Evolutionary conservation across 257 asterid species (phyloP).

Genomic region (Solanum appendiculatum): DNA sequence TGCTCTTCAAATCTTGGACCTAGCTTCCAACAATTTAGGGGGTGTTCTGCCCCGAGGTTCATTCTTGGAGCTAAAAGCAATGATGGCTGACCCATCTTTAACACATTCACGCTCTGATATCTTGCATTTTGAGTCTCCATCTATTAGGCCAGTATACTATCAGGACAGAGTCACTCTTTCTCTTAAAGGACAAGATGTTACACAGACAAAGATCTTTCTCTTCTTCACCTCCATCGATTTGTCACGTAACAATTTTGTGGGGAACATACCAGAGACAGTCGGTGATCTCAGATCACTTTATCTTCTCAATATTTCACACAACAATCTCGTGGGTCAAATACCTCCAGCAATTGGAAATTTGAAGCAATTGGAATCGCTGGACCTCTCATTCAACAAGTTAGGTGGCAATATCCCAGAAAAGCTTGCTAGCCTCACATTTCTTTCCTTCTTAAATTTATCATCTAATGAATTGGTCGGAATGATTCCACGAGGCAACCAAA

Average conservation of each 20-base stretch:
- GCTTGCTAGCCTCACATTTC: slow-evolving; percentile 19
- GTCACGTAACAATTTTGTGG: slow-evolving; percentile 37
- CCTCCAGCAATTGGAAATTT: slow-evolving; percentile 22
- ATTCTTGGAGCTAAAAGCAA: slow-evolving; percentile 33
- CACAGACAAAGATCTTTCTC: slow-evolving; percentile 12
- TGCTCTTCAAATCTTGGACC: slow-evolving; percentile 52
- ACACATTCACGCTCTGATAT: slow-evolving; percentile 1
- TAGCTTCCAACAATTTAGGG: slow-evolving; percentile 42
- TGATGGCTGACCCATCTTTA: slow-evolving; percentile 15
- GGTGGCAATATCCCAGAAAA: slow-evolving; percentile 20
- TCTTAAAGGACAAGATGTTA: slow-evolving; percentile 14
- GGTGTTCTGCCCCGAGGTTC: slow-evolving; percentile 22
- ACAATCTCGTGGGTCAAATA: slow-evolving; percentile 19
- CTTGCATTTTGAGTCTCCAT: not conserved
- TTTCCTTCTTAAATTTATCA: slow-evolving; percentile 27
- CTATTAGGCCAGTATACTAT: not conserved
- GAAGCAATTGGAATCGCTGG: slow-evolving; percentile 25
- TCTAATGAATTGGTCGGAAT: slow-evolving; percentile 18
- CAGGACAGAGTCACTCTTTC: slow-evolving; percentile 14
- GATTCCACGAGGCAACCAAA: slow-evolving; percentile 27
- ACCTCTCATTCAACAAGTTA: slow-evolving; percentile 27
- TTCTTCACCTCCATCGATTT: slow-evolving; percentile 34
- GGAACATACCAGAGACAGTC: slow-evolving; percentile 25
- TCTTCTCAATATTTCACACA: slow-evolving; percentile 33
- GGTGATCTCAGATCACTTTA: slow-evolving; percentile 24